A percentile compares a stretch with the other conserved stretches of the same genome.
Conservation (phyloP, 495 filamentous ascomycete species). For the Neurospora sp. region DNA sequence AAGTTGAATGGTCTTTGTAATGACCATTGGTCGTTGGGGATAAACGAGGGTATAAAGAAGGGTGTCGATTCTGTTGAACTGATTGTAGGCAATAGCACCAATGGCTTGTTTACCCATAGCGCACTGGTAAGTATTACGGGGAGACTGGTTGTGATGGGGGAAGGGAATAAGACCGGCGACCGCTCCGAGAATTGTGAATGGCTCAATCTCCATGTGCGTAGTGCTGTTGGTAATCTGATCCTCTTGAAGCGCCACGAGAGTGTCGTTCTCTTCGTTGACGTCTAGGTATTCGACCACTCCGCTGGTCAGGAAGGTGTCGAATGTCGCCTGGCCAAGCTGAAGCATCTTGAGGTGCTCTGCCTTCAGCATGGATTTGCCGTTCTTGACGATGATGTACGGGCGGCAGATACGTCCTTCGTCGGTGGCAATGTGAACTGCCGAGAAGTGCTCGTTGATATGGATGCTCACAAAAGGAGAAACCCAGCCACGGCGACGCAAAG, state of each 20-base stretch:
- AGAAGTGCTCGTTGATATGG: slow-evolving; percentile 85
- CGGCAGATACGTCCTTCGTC: slow-evolving; percentile 95
- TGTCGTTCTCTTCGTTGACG: slow-evolving; percentile 97
- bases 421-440: slow-evolving; percentile 87
- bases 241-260: slow-evolving; percentile 83
- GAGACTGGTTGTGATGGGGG: slow-evolving; percentile 98
- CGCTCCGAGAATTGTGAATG: slow-evolving; percentile 94
- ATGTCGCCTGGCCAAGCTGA: slow-evolving; percentile 68
- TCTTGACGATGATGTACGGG: slow-evolving; percentile 88
- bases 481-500: slow-evolving; percentile 73
- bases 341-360: slow-evolving; percentile 66
- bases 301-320: slow-evolving; percentile 83
- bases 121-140: slow-evolving; percentile 97
- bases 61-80: slow-evolving; percentile 91
- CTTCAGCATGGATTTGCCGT: slow-evolving; percentile 68
- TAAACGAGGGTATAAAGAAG: slow-evolving; percentile 95
- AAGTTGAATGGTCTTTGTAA: slow-evolving; percentile 90
- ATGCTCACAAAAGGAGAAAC: slow-evolving; percentile 94
- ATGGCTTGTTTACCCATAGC: slow-evolving; percentile 99
- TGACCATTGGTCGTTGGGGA: slow-evolving; percentile 95
- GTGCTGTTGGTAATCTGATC: slow-evolving; percentile 66
- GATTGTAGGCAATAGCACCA: slow-evolving; percentile 93
- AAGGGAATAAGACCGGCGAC: slow-evolving; percentile 96
- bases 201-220: slow-evolving; percentile 95
- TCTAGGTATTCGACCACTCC: slow-evolving; percentile 94